Evolutionary conservation across 352 stramenopile species (phyloP), one percentile per base, ranked within the genome.

Genomic region (Elongisporangium prolatum): DNA sequence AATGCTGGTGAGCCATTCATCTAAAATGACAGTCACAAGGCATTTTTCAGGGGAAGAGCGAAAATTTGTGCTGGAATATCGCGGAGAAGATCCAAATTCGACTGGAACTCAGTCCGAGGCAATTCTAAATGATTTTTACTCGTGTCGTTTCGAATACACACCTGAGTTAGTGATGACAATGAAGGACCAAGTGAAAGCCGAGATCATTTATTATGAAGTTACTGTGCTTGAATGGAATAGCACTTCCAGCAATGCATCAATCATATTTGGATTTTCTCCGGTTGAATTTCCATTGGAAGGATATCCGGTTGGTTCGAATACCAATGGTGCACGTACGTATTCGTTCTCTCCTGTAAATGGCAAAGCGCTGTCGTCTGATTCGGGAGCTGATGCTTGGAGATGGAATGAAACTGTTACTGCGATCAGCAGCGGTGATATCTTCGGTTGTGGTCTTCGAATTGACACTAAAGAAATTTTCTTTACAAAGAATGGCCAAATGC

Each of bases 391-490:
- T 55, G 71, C 80, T 8, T 95, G 84, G 81, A 67, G 69, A 21
- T 95, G 84, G 86, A 74, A 77, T 38, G 86, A 94, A 13, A 67
- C 70, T 34, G 48, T 71, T 21, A 63, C 63, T 20, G 56, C 68
- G 1, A 71, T 89, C 1, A 67, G 68, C 16, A 63, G 69, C 24
- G 84, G 84, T 21, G 86, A 95, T 48, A 68, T 91, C 11, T 87
- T 88, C 61, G 86, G 86, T 5, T 94, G 84, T 63, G 86, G 84
- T 0, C 69, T 94, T 38, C 83, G 86, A 0, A 58, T 93, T 4
- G 86, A 94, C 56, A 92, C 85, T 1, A 73, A 86, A 22, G 86
- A 95, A 34, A 67, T 95, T 17, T 95, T 95, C 56, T 90, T 94
- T 52, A 93, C 83, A 16, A 93, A 92, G 58, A 95, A 94, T 59